Conservation (phyloP, 2,329 filamentous ascomycete species). For the Colletotrichum simmondsii region DNA sequence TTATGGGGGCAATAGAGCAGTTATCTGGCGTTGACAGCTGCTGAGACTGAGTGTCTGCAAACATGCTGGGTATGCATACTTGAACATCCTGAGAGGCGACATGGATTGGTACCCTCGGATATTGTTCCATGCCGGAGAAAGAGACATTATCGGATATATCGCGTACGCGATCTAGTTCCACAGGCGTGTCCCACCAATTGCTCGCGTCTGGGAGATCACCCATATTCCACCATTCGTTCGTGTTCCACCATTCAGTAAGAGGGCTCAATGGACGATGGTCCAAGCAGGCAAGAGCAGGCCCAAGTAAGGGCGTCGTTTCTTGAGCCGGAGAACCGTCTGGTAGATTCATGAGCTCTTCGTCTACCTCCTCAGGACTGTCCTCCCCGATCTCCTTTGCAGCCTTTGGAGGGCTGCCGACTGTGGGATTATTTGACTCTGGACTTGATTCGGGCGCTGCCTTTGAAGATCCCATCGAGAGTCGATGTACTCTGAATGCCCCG, state of each 20-base stretch:
- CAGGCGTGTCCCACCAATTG: constrained; percentile 3
- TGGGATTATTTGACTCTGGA: not conserved
- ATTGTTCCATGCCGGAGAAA: not conserved
- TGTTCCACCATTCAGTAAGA: constrained; percentile 11
- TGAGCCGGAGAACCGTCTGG: not conserved
- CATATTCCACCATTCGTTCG: constrained; percentile 18
- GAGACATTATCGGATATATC: not conserved
- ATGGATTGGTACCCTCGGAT: not conserved
- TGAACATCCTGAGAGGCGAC: not conserved
- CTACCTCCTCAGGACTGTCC: not conserved
- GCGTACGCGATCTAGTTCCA: not conserved
- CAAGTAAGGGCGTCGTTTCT: not conserved
- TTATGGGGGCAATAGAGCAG: not conserved
- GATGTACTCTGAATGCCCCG: not conserved
- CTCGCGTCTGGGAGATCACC: not conserved
- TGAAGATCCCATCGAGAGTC: not conserved
- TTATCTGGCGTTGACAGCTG: not conserved
- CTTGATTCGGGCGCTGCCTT: not conserved
- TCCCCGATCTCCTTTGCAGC: not conserved
- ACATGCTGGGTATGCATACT: not conserved
- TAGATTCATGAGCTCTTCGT: not conserved
- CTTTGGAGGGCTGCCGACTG: not conserved
- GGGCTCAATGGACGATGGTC: not conserved
- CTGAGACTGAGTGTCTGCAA: not conserved
- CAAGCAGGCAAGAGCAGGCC: not conserved